Evolutionary conservation across 768 basidiomycete species (phyloP), one percentile per base, ranked within the genome.

Genomic region (Lentinula raphanica): DNA sequence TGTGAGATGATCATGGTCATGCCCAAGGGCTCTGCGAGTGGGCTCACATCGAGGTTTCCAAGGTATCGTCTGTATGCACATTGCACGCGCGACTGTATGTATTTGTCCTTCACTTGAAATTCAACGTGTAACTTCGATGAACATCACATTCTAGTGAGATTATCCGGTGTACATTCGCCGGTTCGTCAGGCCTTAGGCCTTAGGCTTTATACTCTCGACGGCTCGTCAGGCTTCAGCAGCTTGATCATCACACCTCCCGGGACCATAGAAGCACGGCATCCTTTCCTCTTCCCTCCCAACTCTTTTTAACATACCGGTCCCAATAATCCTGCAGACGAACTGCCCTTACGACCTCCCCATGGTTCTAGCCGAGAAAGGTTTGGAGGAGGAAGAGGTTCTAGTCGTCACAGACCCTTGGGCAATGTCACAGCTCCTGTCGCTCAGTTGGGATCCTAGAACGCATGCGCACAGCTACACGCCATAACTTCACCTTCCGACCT

Each of bases 11-110:
- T n/a, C 67, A 66, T 38, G 61, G 55, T 12, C 64, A 66, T 9
- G 65, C 64, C 3, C 51, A 42, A 11, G 56, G 60, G 40, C 57
- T 66, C 8, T 67, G 67, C 40, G 42, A n/a, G n/a, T n/a, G n/a
- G n/a, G n/a, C n/a, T n/a, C 49, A 38, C 39, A 53, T 11, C 54
- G 59, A 25, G 58, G 55, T 9, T 50, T 69, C 36, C 67, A 69
- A 17, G 68, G 66, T 2, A 65, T 68, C 42, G 64, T 69, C 12
- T 63, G 67, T 21, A 64, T 64, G 65, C 67, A n/a, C n/a, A n/a
- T n/a, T n/a, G n/a, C n/a, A 69, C 56, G 62, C 68, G 2, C 67
- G 67, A 31, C 67, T 69, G 64, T 63, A 45, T 29, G 64, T 53
- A 2, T 21, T 35, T 49, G 25, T 19, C 13, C 51, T 44, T n/a